A percentile compares a stretch with the other conserved stretches of the same genome.
Conservation (phyloP, 768 basidiomycete genomes). For the Naganishia antarctica region DNA sequence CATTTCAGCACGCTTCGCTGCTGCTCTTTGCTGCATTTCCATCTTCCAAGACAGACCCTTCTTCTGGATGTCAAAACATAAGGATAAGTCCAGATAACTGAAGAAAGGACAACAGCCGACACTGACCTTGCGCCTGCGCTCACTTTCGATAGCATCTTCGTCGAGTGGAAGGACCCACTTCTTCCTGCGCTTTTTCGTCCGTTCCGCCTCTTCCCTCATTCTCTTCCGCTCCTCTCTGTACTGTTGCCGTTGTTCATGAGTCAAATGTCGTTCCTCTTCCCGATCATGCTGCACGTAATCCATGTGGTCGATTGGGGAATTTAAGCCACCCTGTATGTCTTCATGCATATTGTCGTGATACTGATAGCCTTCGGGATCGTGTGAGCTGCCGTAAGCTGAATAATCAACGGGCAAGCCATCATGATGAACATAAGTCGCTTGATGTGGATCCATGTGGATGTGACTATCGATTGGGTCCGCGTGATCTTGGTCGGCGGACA, state of each 20-base stretch:
- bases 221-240: constrained; percentile 10
- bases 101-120: neutral
- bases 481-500: constrained; percentile 17
- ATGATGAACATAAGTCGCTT: neutral
- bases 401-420: constrained; percentile 10
- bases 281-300: constrained; percentile 5
- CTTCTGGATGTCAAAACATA: constrained; percentile 4
- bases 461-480: neutral
- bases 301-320: constrained; percentile 9
- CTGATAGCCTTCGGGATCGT: constrained; percentile 6
- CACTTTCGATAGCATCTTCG: constrained; percentile 22
- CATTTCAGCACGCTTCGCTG: constrained; percentile 16
- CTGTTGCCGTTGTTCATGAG: constrained; percentile 2
- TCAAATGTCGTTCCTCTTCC: constrained; percentile 14
- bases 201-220: constrained; percentile 13
- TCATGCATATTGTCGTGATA: constrained; percentile 11
- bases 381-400: neutral
- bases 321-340: neutral
- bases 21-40: constrained; percentile 20
- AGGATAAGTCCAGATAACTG: neutral
- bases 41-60: constrained; percentile 23
- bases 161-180: constrained; percentile 28
- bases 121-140: constrained; percentile 22
- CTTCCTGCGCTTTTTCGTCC: constrained; percentile 21
- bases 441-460: constrained; percentile 7